phyloP scores from a whole-genome alignment of 805 yeast species.

The Candida yuanshanica region DNA sequence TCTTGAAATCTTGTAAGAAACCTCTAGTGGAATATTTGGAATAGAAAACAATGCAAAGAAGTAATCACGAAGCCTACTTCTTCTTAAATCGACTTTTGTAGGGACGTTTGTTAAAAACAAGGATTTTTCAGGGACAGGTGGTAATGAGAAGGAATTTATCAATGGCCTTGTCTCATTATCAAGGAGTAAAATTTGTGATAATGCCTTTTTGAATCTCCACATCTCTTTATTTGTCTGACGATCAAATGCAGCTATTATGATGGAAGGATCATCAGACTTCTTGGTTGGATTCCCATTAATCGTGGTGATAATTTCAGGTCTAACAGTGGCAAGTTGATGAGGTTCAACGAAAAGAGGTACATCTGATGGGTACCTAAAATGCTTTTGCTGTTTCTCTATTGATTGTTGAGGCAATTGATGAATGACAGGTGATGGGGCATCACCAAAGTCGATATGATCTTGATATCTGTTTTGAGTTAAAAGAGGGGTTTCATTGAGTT shows the following conservation, averaged over 20 bases:
- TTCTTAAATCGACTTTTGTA: conserved; percentile 55
- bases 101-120: conserved; percentile 59
- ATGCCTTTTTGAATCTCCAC: conserved; percentile 68
- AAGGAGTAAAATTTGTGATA: conserved; percentile 52
- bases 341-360: conserved; percentile 53
- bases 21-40: conserved; percentile 52
- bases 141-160: conserved; percentile 42
- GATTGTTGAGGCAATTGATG: conserved; percentile 1
- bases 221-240: conserved; percentile 56
- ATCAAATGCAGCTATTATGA: conserved; percentile 60
- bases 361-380: conserved; percentile 26
- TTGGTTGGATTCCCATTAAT: conserved; percentile 34
- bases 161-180: conserved; percentile 54
- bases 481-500: conserved; percentile 13
- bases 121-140: conserved; percentile 58
- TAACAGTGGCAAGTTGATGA: conserved; percentile 46
- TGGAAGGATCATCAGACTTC: conserved; percentile 50
- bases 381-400: neutral
- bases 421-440: conserved; percentile 1
- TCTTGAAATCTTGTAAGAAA: conserved; percentile 48
- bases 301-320: conserved; percentile 44
- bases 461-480: conserved; percentile 10
- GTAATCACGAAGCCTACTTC: conserved; percentile 50
- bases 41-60: conserved; percentile 50
- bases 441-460: conserved; percentile 8